These are phyloP conservation scores for Trypanosoma scelopori DNA, from an alignment of 208 protist species.

Conservation along the genomic window DNA sequence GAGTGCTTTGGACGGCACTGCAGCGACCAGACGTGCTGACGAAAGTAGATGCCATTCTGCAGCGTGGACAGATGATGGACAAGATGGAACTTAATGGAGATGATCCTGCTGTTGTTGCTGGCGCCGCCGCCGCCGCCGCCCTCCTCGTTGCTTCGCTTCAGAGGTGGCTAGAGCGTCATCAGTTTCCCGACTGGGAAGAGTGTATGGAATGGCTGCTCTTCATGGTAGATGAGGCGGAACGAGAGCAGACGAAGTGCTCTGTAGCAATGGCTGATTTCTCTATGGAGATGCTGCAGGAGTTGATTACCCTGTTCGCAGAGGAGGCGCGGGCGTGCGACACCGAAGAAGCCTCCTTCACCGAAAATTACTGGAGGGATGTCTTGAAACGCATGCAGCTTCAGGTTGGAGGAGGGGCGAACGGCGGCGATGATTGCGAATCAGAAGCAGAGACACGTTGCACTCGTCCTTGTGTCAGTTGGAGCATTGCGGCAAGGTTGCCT, in stretches of 20 bases:
- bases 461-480: constrained; percentile 20
- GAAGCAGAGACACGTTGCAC: neutral
- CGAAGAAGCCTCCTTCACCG: constrained; percentile 3
- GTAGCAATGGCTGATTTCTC: neutral
- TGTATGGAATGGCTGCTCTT: constrained; percentile 50
- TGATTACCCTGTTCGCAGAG: constrained; percentile 14
- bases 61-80: neutral
- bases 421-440: neutral
- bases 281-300: constrained; percentile 1
- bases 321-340: constrained; percentile 15
- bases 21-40: neutral
- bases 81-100: neutral
- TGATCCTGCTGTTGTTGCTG: neutral
- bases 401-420: too few species aligned
- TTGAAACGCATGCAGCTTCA: neutral
- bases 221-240: constrained; percentile 28
- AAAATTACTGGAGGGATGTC: constrained; percentile 20
- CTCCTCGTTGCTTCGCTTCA: neutral
- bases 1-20: constrained; percentile 26
- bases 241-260: neutral
- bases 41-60: constrained; percentile 6
- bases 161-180: constrained; percentile 3
- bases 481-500: constrained; percentile 22
- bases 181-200: constrained; percentile 44
- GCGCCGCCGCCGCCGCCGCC: too few species aligned